These are phyloP conservation scores for Saxophila tyrrhenica DNA, from an alignment of 495 filamentous ascomycete genomes.

Conservation along the genomic window DNA sequence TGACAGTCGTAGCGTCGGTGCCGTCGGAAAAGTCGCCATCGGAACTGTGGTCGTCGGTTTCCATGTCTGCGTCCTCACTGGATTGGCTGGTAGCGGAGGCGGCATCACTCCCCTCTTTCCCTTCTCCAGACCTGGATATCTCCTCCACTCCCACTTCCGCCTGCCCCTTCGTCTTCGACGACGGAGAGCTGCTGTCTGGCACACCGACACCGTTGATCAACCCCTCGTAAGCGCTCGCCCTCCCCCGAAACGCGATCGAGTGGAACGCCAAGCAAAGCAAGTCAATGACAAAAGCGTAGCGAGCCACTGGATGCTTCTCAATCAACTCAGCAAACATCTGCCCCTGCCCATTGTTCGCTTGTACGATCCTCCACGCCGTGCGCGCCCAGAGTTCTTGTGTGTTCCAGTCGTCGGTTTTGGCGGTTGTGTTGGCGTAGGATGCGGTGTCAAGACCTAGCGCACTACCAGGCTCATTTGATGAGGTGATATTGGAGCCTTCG, in stretches of 20 bases:
- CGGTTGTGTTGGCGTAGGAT: neutral
- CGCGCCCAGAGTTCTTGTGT: constrained; percentile 11
- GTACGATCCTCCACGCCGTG: constrained; percentile 6
- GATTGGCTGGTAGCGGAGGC: neutral
- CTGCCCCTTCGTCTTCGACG: neutral
- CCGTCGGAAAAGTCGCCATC: neutral
- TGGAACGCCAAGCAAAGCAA: constrained; percentile 9
- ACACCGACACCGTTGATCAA: constrained; percentile 1
- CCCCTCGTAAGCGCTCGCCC: neutral
- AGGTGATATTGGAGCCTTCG: neutral
- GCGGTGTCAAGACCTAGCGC: neutral
- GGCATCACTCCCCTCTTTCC: neutral
- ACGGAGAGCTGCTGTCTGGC: too few species aligned
- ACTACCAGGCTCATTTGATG: neutral
- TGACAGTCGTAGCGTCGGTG: neutral
- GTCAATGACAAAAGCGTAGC: constrained; percentile 6
- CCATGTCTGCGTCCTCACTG: neutral
- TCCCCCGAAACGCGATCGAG: constrained; percentile 8
- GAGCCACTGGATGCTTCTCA: neutral
- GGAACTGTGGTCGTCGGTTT: neutral
- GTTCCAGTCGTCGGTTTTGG: neutral
- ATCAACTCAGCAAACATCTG: neutral
- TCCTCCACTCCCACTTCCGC: neutral
- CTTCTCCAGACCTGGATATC: neutral
- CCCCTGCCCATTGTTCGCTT: neutral